These are phyloP conservation scores for Colletotrichum australisinense DNA, from an alignment of 2,329 filamentous ascomycete species.

Conservation along the genomic window DNA sequence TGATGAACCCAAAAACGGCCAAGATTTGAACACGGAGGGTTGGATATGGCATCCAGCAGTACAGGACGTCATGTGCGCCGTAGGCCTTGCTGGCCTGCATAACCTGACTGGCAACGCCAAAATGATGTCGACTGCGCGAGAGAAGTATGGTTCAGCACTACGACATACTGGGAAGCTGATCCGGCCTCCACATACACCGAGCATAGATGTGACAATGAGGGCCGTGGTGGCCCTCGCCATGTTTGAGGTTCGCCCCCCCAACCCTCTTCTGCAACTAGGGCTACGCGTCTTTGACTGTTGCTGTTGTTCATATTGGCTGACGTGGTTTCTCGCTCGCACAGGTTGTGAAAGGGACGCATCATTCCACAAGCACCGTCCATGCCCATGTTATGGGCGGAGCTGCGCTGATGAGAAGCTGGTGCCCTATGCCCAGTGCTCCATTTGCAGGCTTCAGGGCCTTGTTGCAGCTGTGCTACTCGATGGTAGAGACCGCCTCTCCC, in stretches of 20 bases:
- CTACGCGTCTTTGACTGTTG: background rate
- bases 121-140: conserved; percentile 58
- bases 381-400: conserved; percentile 70
- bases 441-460: conserved; percentile 62
- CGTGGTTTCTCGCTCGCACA: conserved; percentile 30
- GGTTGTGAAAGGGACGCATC: conserved; percentile 59
- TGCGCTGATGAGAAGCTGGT: conserved; percentile 63
- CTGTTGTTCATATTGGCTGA: conserved; percentile 36
- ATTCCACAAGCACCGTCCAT: conserved; percentile 62
- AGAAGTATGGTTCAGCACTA: conserved; percentile 66
- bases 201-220: conserved; percentile 59
- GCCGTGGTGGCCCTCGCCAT: conserved; percentile 69
- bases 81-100: conserved; percentile 68
- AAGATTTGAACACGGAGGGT: conserved; percentile 49
- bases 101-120: conserved; percentile 61
- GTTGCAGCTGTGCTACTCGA: conserved; percentile 66
- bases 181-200: conserved; percentile 44
- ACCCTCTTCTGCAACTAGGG: background rate
- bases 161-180: conserved; percentile 58
- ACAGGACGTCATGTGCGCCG: conserved; percentile 64
- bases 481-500: conserved; percentile 51
- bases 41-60: conserved; percentile 54
- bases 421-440: conserved; percentile 50
- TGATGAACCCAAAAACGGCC: conserved; percentile 55
- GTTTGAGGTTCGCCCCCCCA: conserved; percentile 63